Conservation (phyloP, 2,329 filamentous ascomycete species). For the Neopestalotiopsis clavispora region DNA sequence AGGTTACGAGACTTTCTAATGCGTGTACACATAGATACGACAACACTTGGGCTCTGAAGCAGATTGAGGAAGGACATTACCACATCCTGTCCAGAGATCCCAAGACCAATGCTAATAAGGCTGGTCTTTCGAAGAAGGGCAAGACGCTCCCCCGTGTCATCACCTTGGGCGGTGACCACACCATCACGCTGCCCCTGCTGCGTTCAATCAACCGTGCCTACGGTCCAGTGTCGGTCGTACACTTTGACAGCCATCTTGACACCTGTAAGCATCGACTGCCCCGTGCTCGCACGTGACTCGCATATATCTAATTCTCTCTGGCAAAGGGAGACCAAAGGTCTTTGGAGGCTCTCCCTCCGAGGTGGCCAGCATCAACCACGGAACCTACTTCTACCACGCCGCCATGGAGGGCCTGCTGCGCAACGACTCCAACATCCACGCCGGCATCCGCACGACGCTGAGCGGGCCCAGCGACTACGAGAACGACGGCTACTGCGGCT, state of each 20-base stretch:
- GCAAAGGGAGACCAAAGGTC: constrained; percentile 76
- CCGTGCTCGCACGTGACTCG: neutral
- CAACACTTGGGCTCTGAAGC: constrained; percentile 79
- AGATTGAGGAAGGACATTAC: constrained; percentile 87
- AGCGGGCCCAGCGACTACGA: constrained; percentile 81
- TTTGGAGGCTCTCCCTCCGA: constrained; percentile 82
- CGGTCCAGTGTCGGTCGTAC: constrained; percentile 64
- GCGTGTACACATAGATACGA: constrained; percentile 59
- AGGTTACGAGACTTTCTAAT: neutral
- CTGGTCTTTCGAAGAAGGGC: constrained; percentile 69
- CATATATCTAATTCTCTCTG: no score
- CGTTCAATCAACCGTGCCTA: constrained; percentile 65
- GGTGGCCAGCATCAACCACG: constrained; percentile 81
- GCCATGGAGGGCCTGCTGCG: constrained; percentile 76
- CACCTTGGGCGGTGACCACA: constrained; percentile 72
- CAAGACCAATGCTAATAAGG: constrained; percentile 68
- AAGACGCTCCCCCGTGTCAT: constrained; percentile 82
- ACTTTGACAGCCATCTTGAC: constrained; percentile 69
- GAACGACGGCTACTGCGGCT: constrained; percentile 84
- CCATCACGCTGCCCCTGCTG: constrained; percentile 64
- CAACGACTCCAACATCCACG: constrained; percentile 88
- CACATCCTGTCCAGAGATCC: constrained; percentile 74
- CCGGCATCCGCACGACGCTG: constrained; percentile 83
- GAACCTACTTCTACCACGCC: constrained; percentile 88
- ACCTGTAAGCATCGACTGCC: constrained; percentile 55